Evolutionary conservation across 192 early-diverging fungal genomes (phyloP).

Genomic region (Coemansia sp.): DNA sequence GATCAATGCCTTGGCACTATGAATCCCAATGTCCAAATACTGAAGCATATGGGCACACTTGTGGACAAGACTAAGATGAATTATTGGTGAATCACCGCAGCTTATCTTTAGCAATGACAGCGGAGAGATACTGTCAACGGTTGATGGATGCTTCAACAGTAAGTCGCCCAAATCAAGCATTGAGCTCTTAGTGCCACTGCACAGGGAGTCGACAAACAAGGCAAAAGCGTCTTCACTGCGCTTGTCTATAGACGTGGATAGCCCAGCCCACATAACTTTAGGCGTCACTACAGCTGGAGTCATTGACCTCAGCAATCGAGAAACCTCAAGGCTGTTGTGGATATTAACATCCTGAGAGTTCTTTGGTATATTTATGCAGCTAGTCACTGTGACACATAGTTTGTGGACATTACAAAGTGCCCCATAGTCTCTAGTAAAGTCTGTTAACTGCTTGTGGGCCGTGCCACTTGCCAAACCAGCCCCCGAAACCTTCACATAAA

Average conservation of each 20-base stretch:
- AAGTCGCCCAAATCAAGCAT: neutral
- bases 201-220: neutral
- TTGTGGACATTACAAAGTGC: neutral
- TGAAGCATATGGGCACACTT: neutral
- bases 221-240: neutral
- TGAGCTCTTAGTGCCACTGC: neutral
- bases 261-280: neutral
- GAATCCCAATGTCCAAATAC: neutral
- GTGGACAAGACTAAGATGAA: neutral
- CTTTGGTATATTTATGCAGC: neutral
- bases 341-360: neutral
- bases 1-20: neutral
- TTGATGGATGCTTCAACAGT: neutral
- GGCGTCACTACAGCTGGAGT: neutral
- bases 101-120: neutral
- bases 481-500: neutral
- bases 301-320: neutral
- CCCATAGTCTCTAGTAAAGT: neutral
- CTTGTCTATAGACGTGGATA: neutral
- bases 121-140: neutral
- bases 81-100: neutral
- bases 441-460: neutral
- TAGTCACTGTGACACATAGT: neutral
- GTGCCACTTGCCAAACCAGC: neutral
- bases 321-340: neutral